phyloP scores from a whole-genome alignment of 78 protist species.

The slime mould (Dictyostelium discoideum) region DNA sequence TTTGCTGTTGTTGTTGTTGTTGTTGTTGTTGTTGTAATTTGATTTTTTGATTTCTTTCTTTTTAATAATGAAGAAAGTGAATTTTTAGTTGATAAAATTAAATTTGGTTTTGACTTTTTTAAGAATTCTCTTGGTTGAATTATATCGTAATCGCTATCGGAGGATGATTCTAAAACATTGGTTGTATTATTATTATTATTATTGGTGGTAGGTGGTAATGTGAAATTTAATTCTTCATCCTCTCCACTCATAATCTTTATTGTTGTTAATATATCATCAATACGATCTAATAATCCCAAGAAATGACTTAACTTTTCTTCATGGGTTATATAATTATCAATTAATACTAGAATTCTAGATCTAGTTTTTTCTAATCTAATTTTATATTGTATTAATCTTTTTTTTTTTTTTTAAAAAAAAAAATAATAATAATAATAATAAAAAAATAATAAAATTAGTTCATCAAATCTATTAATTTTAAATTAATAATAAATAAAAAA shows the following conservation, averaged over 20 bases:
- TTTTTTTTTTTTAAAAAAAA: background rate
- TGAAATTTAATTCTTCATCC: constrained; percentile 16
- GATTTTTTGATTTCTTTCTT: background rate
- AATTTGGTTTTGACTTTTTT: constrained; percentile 7
- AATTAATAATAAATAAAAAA: too few relatives aligned
- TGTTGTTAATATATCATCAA: constrained; percentile 46
- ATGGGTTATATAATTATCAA: constrained; percentile 36
- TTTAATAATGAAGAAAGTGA: background rate
- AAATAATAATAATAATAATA: background rate
- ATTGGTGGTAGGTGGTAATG: background rate
- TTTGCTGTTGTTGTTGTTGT: background rate
- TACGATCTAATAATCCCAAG: constrained; percentile 48
- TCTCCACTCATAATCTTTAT: constrained; percentile 28
- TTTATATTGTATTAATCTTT: constrained; percentile 36
- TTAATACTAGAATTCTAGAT: constrained; percentile 32
- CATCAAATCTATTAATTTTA: too few relatives aligned
- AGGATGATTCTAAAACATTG: background rate
- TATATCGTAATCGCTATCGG: background rate
- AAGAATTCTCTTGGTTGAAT: background rate
- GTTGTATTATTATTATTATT: too few relatives aligned
- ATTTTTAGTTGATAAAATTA: background rate
- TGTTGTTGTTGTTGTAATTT: background rate
- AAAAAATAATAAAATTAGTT: background rate
- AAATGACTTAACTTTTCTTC: constrained; percentile 27
- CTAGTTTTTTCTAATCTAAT: constrained; percentile 29